Evolutionary conservation across 2,329 filamentous ascomycete genomes (phyloP), one percentile per base, ranked within the genome.

Genomic region (Bimuria novae-zelandiae): DNA sequence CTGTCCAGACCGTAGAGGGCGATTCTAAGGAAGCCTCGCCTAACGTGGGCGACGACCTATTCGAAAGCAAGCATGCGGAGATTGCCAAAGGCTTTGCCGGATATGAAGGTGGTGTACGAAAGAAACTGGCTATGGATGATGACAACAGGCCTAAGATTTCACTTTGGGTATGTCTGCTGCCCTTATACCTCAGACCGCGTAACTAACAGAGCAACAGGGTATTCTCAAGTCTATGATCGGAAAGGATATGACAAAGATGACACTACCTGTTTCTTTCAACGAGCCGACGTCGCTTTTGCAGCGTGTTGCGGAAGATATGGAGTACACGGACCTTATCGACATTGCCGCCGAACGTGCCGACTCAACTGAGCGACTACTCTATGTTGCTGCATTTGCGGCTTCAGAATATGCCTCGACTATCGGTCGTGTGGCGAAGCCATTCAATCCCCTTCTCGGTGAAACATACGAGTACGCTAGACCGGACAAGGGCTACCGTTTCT

Each of bases 161-260:
- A 25, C 85, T 99, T 37, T 99, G 94, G 94, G 92, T 96, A 84
- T 76, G 88, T 77, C 35, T 3, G 23, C 4, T 29, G 7, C 14
- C 10, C 11, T 17, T 3, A 4, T 12, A 11, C 29, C 5, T 17
- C 11, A 12, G 14, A 25, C 32, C 12, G n/a, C n/a, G 14, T 7
- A 35, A 7, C 48, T 48, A 49, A 76, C 59, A 8, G 10, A 30
- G 1, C 25, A 21, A 1, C 60, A 97, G 92, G 89, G 89, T 61
- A 97, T 99, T 63, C 79, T 99, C 59, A 99, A 97, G 78, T 97
- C 93, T 19, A 97, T 99, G 94, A 96, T 99, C 75, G 94, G 94
- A 59, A 97, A 99, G 74, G 94, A 99, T 70, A 97, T 99, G 94
- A 97, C 94, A 32, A 97, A 95, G 79, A 99, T 99, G 93, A 97